phyloP scores from a whole-genome alignment of 345 rosid species.

The Garcia nutans region DNA sequence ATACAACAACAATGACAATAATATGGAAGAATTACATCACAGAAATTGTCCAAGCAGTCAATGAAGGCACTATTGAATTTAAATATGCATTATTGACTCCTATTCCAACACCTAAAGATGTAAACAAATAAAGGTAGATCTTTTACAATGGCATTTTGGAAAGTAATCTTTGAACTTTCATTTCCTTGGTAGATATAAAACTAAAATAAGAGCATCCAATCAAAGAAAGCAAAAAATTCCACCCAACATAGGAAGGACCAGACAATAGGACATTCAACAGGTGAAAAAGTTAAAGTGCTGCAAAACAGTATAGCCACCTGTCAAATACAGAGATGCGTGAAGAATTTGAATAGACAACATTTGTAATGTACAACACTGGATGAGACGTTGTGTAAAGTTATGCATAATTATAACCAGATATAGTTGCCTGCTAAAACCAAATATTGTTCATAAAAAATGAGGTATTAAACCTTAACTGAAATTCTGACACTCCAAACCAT shows the following conservation, averaged over 20 bases:
- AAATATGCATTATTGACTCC: background rate
- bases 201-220: background rate
- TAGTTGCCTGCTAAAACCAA: background rate
- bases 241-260: background rate
- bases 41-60: background rate
- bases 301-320: background rate
- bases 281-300: background rate
- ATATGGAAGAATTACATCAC: background rate
- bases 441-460: background rate
- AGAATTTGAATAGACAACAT: background rate
- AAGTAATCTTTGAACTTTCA: background rate
- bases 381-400: background rate
- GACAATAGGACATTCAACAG: background rate
- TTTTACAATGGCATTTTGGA: background rate
- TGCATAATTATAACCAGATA: background rate
- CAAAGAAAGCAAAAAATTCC: no score
- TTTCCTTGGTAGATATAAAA: background rate
- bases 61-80: background rate
- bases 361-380: conserved; percentile 7
- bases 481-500: conserved; percentile 14
- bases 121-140: background rate
- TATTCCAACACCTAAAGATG: no score
- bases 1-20: background rate
- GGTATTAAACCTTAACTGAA: background rate
- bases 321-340: background rate